Evolutionary conservation across 768 basidiomycete species (phyloP), one percentile per base, ranked within the genome.

Genomic region (Hydnum rufescens): DNA sequence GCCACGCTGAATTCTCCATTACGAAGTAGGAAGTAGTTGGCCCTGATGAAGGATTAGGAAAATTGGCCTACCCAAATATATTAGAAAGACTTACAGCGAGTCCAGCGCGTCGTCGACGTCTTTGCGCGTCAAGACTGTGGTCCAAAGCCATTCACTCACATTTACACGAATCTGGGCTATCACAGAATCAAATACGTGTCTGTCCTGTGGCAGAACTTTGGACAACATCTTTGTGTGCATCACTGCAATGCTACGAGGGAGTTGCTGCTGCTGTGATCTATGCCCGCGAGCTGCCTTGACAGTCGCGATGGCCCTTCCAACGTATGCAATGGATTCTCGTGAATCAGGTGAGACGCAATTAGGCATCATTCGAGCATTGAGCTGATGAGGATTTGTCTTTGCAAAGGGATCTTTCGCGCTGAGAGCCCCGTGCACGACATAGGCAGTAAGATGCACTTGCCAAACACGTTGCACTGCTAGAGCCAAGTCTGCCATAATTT

Each of bases 61-160:
- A 18, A 29, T 48, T n/a, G 32, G 30, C 8, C 18, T 30, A 16
- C 28, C 34, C 5, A 16, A 6, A 36, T 34, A 19, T 26, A 34
- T 43, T 22, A 52, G 36, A 46, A 42, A 39, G 22, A 30, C 84
- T 62, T 64, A 89, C 88, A 92, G 62, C 8, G 85, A 82, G 58
- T 89, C 77, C 19, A 93, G 76, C 0, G 88, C 81, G 23, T 82
- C 81, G 57, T 82, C 79, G 0, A 92, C 80, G 56, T 89, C 86
- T 58, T 76, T 74, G 59, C 73, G 73, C 2, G 87, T 92, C 50
- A 95, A 68, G 32, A 93, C 80, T 60, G 90, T 87, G 23, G 77
- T 64, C 90, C 89, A 95, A 1, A 95, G 69, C 88, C 89, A 95
- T 69, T 95, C 90, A 61, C 87, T 83, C 49, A 92, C 75, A 53